A percentile compares a stretch with the other conserved stretches of the same genome.
These are phyloP conservation scores for Aspergillus fijiensis DNA, from an alignment of 2,329 filamentous ascomycete genomes.

Conservation along the genomic window DNA sequence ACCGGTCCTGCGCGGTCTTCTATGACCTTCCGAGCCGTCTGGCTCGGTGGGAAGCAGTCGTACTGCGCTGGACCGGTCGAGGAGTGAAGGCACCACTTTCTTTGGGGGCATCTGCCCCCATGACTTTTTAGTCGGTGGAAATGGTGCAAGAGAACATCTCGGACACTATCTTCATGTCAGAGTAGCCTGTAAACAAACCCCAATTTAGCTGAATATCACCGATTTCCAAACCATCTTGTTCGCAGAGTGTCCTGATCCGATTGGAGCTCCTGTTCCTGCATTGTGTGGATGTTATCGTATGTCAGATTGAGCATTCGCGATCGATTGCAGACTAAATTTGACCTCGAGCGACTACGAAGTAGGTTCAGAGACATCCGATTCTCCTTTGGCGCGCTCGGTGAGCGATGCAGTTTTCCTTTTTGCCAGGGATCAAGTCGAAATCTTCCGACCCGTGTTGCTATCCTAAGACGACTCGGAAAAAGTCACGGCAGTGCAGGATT, in stretches of 20 bases:
- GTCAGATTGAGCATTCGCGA: neutral
- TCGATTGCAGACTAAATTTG: neutral
- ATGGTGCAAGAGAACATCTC: constrained; percentile 43
- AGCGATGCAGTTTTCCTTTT: neutral
- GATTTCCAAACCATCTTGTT: neutral
- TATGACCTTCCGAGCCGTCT: constrained; percentile 19
- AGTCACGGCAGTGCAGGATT: neutral
- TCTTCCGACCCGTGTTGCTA: neutral
- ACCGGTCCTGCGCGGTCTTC: constrained; percentile 25
- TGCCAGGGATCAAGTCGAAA: neutral
- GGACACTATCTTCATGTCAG: constrained; percentile 28
- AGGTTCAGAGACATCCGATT: neutral
- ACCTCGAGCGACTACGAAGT: neutral
- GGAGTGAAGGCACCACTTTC: constrained; percentile 42
- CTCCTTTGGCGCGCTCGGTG: neutral
- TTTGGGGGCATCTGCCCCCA: constrained; percentile 17
- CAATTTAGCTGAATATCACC: neutral
- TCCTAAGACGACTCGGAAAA: neutral
- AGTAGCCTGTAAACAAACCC: neutral
- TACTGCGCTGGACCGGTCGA: constrained; percentile 23
- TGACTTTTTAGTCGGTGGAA: constrained; percentile 32
- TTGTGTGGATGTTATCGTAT: neutral
- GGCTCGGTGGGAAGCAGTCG: constrained; percentile 17
- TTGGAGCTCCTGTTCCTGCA: neutral
- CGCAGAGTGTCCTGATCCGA: neutral